phyloP scores from a whole-genome alignment of 2,329 filamentous ascomycete genomes.

The Apiospora aurea region DNA sequence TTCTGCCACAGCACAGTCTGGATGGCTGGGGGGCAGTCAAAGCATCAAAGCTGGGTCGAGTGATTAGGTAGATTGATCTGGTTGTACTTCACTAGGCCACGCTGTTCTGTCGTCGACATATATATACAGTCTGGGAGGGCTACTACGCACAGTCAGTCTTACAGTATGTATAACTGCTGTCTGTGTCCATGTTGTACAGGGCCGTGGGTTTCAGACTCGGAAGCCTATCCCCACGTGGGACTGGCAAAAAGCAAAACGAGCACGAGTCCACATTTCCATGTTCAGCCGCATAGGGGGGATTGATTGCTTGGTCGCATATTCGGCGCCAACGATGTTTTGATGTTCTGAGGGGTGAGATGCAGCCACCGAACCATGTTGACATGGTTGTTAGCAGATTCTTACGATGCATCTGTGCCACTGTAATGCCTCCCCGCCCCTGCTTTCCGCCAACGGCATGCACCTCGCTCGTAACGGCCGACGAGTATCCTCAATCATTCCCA shows the following conservation, averaged over 20 bases:
- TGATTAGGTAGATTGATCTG: too few relatives aligned
- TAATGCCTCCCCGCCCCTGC: not conserved
- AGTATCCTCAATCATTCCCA: not conserved
- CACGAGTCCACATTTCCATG: not conserved
- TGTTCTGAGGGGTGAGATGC: not conserved
- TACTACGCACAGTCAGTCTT: not conserved
- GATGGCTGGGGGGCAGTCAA: too few relatives aligned
- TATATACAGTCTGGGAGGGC: not conserved
- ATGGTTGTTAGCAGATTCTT: slow-evolving; percentile 13
- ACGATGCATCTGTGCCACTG: not conserved
- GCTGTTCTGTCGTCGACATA: not conserved
- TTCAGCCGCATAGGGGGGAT: slow-evolving; percentile 5
- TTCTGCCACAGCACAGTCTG: not conserved
- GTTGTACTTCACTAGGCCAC: not conserved
- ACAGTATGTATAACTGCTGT: not conserved
- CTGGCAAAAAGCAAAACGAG: slow-evolving; percentile 1
- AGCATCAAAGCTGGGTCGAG: too few relatives aligned
- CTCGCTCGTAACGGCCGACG: not conserved
- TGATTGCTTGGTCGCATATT: slow-evolving; percentile 7
- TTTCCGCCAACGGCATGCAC: not conserved
- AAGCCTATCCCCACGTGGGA: slow-evolving; percentile 8
- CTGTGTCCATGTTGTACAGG: not conserved
- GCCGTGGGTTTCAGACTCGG: not conserved
- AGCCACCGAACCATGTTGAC: slow-evolving; percentile 15
- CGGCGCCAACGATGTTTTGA: slow-evolving; percentile 14